These are phyloP conservation scores for Sphagnum fallax DNA, from an alignment of 228 moss, liverwort and hornwort species.

Conservation along the genomic window DNA sequence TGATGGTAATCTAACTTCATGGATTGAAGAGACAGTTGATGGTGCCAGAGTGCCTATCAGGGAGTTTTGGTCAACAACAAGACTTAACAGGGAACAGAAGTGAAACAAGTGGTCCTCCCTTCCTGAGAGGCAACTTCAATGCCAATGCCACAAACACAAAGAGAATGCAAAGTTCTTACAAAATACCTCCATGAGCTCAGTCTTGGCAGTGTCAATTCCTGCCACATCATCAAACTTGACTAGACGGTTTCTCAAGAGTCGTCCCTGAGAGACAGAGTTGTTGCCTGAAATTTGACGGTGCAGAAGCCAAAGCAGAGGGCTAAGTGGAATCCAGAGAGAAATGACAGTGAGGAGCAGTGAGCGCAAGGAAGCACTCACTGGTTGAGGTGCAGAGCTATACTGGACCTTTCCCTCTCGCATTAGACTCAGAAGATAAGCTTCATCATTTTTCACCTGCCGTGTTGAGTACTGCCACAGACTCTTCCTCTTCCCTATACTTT, in stretches of 20 bases:
- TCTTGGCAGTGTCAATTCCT: slow-evolving; percentile 81
- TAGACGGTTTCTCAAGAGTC: slow-evolving; percentile 39
- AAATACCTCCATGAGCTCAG: slow-evolving; percentile 78
- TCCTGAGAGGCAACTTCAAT: no score
- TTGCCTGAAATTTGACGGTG: slow-evolving; percentile 80
- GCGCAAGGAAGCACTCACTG: slow-evolving; percentile 53
- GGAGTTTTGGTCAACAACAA: no score
- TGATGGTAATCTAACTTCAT: no score
- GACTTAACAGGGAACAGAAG: no score
- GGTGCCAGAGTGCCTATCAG: no score
- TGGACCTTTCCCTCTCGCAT: slow-evolving; percentile 83
- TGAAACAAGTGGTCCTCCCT: no score
- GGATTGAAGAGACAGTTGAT: no score
- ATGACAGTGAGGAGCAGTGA: slow-evolving; percentile 72
- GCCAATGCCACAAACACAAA: no score
- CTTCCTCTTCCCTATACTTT: slow-evolving; percentile 19
- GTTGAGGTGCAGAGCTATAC: slow-evolving; percentile 94
- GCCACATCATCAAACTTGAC: slow-evolving; percentile 89
- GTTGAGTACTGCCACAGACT: slow-evolving; percentile 70
- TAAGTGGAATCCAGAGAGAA: slow-evolving; percentile 88
- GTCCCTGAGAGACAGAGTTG: slow-evolving; percentile 44
- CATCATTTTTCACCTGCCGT: slow-evolving; percentile 74
- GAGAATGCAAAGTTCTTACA: no score
- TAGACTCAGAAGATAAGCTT: slow-evolving; percentile 67
- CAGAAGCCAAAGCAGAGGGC: slow-evolving; percentile 86